Conservation (phyloP, 768 basidiomycete genomes). For the Dentipellis fragilis region DNA sequence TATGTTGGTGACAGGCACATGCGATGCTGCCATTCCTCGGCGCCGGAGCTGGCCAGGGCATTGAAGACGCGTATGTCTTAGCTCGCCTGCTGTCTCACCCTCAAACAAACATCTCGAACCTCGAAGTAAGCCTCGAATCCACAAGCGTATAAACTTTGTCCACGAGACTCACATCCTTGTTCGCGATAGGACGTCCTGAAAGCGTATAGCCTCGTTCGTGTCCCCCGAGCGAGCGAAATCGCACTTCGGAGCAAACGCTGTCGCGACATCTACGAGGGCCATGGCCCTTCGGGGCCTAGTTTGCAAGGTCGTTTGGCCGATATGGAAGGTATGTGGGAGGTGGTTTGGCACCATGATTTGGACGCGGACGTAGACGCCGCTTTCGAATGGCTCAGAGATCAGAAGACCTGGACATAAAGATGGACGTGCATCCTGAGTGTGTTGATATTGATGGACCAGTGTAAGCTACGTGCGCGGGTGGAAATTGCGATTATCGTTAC, state of each 20-base stretch:
- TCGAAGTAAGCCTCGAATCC: constrained; percentile 26
- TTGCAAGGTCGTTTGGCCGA: constrained; percentile 23
- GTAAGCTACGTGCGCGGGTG: too few relatives aligned
- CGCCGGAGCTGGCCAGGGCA: constrained; percentile 47
- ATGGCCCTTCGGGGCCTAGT: constrained; percentile 21
- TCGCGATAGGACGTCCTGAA: constrained; percentile 32
- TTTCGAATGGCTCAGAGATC: background rate
- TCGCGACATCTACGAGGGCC: constrained; percentile 35
- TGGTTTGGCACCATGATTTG: constrained; percentile 38
- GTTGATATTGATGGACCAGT: too few relatives aligned
- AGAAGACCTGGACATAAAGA: background rate
- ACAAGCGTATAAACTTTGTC: background rate
- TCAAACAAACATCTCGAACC: constrained; percentile 26
- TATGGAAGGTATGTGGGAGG: constrained; percentile 32
- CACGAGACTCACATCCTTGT: constrained; percentile 3
- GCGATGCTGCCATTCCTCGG: constrained; percentile 51
- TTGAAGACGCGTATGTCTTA: constrained; percentile 44
- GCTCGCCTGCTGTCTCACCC: constrained; percentile 35
- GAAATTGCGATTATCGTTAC: too few relatives aligned
- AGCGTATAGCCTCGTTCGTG: constrained; percentile 35
- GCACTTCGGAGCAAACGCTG: constrained; percentile 29
- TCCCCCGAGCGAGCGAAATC: constrained; percentile 40
- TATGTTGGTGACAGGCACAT: constrained; percentile 29
- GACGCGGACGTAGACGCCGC: background rate
- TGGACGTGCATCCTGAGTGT: too few relatives aligned